These are phyloP conservation scores for Talaromyces amestolkiae DNA, from an alignment of 2,329 filamentous ascomycete genomes.

Conservation along the genomic window DNA sequence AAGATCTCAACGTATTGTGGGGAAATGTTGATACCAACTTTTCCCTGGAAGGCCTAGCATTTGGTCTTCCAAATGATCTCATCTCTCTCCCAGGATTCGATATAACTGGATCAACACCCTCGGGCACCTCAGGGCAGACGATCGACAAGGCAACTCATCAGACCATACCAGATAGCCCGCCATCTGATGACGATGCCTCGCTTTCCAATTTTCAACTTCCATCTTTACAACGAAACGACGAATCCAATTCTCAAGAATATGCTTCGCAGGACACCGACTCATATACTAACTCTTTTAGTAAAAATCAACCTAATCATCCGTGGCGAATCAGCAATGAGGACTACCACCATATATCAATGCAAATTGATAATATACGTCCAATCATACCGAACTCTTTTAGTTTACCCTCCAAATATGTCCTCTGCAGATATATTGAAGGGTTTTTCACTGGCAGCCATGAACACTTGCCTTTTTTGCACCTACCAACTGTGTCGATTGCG, in stretches of 20 bases:
- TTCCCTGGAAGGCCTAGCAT: constrained; percentile 13
- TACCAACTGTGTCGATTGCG: constrained; percentile 10
- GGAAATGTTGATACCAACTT: constrained; percentile 11
- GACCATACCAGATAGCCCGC: constrained; percentile 11
- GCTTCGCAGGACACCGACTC: constrained; percentile 2
- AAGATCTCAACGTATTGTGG: constrained; percentile 15
- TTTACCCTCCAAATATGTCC: constrained; percentile 15
- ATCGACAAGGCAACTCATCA: constrained; percentile 5
- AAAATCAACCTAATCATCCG: constrained; percentile 13
- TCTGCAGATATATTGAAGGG: constrained; percentile 16
- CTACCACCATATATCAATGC: not conserved
- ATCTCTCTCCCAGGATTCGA: constrained; percentile 14
- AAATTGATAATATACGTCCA: constrained; percentile 11
- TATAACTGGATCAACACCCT: constrained; percentile 13
- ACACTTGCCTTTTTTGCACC: constrained; percentile 13
- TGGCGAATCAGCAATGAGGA: constrained; percentile 17
- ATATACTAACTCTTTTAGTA: constrained; percentile 8
- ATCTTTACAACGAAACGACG: constrained; percentile 16
- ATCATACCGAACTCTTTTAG: constrained; percentile 11
- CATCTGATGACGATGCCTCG: constrained; percentile 16
- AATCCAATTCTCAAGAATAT: constrained; percentile 14
- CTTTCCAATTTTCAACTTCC: constrained; percentile 17
- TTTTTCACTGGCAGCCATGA: constrained; percentile 16
- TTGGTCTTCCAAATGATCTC: constrained; percentile 16
- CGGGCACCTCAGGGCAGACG: not conserved